Conservation (phyloP, 2,329 filamentous ascomycete species). For the Colletotrichum abscissum region DNA sequence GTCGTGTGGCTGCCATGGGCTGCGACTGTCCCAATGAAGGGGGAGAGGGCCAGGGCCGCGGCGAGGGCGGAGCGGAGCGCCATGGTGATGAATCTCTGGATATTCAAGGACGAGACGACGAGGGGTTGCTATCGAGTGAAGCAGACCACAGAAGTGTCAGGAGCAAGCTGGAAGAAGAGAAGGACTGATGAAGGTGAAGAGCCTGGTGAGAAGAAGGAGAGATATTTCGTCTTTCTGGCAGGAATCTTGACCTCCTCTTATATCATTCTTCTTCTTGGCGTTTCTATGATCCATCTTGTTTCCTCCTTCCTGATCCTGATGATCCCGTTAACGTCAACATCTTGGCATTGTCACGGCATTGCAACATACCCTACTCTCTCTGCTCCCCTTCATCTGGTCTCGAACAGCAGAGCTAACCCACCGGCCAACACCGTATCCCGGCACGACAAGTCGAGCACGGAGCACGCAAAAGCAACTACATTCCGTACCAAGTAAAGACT, state of each 20-base stretch:
- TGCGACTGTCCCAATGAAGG: constrained; percentile 39
- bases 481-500: constrained; percentile 1
- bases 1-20: constrained; percentile 48
- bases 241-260: constrained; percentile 12
- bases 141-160: neutral
- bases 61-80: constrained; percentile 23
- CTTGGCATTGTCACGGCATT: constrained; percentile 18
- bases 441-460: neutral
- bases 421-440: neutral
- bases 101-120: neutral
- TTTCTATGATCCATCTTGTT: neutral
- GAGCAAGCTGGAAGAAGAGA: neutral
- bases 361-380: neutral
- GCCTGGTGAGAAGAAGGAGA: constrained; percentile 1
- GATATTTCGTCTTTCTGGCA: neutral
- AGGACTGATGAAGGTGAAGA: constrained; percentile 16
- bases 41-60: constrained; percentile 25
- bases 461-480: constrained; percentile 16
- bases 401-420: neutral
- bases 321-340: neutral
- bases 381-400: neutral
- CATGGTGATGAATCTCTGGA: constrained; percentile 5
- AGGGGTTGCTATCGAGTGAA: neutral
- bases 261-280: constrained; percentile 11
- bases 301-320: neutral